Conservation (phyloP, 2,329 filamentous ascomycete species). For the Verticillium dahliae region DNA sequence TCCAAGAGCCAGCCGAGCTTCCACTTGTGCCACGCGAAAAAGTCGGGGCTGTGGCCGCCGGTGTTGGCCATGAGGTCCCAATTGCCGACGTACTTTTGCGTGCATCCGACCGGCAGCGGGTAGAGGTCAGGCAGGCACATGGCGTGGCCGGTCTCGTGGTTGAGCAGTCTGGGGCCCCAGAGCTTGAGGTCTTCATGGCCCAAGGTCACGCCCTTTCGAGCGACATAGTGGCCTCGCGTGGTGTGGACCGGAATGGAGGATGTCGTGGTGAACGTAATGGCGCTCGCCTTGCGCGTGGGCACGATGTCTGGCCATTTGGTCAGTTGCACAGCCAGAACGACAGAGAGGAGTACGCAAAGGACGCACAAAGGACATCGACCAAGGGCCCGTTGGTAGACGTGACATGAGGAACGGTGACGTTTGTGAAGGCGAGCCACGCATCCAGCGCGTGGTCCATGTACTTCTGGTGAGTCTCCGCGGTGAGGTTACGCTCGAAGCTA, state of each 20-base stretch:
- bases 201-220: slow-evolving; percentile 24
- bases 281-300: slow-evolving; percentile 16
- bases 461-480: slow-evolving; percentile 14
- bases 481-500: slow-evolving; percentile 18
- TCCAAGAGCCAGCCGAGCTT: slow-evolving; percentile 28
- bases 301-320: slow-evolving; percentile 12
- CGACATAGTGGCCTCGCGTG: slow-evolving; percentile 15
- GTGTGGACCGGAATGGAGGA: slow-evolving; percentile 17
- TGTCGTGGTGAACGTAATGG: slow-evolving; percentile 20
- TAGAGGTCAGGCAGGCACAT: slow-evolving; percentile 31
- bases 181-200: slow-evolving; percentile 21
- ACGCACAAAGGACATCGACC: slow-evolving; percentile 17
- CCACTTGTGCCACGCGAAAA: slow-evolving; percentile 32
- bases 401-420: slow-evolving; percentile 1
- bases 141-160: slow-evolving; percentile 30
- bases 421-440: slow-evolving; percentile 11
- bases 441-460: slow-evolving; percentile 23
- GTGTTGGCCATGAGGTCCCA: slow-evolving; percentile 30
- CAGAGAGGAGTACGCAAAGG: no score
- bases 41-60: slow-evolving; percentile 24
- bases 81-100: slow-evolving; percentile 24
- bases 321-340: no score
- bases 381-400: slow-evolving; percentile 7
- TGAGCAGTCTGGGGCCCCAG: slow-evolving; percentile 26
- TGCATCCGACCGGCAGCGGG: slow-evolving; percentile 18